These are phyloP conservation scores for Rhizophagus sp. DNA, from an alignment of 192 early-diverging fungal genomes.

Conservation along the genomic window DNA sequence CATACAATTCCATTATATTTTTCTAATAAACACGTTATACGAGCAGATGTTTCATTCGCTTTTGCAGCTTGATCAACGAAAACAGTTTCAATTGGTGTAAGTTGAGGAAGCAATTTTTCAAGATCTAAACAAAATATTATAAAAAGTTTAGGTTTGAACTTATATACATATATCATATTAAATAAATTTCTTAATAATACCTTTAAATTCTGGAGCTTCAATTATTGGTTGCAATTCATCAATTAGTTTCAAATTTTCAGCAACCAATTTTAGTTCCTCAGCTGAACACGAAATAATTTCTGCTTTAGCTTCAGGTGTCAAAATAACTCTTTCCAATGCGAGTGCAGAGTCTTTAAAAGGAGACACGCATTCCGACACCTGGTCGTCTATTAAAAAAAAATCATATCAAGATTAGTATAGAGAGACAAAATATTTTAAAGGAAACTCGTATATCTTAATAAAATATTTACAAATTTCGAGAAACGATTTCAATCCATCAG, in stretches of 20 bases:
- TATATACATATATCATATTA: too few species aligned
- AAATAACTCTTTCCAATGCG: constrained; percentile 40
- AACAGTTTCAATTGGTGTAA: constrained; percentile 37
- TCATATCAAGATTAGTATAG: neutral
- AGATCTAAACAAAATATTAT: constrained; percentile 27
- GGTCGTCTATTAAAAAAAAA: constrained; percentile 18
- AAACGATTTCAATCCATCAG: constrained; percentile 36
- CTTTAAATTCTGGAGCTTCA: constrained; percentile 38
- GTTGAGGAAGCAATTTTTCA: constrained; percentile 31
- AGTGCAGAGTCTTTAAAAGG: constrained; percentile 25
- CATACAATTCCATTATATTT: constrained; percentile 44
- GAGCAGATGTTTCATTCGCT: constrained; percentile 33
- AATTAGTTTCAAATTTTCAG: constrained; percentile 41
- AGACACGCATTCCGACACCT: constrained; percentile 11
- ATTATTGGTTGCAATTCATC: constrained; percentile 44
- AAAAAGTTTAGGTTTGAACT: neutral
- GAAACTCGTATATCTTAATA: neutral
- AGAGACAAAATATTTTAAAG: neutral
- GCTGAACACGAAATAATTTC: constrained; percentile 40
- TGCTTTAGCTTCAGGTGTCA: constrained; percentile 41
- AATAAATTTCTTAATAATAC: constrained; percentile 13
- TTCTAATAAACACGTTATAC: constrained; percentile 41
- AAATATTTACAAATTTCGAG: constrained; percentile 40
- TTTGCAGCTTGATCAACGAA: constrained; percentile 36
- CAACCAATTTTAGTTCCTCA: constrained; percentile 40